Conservation (phyloP, 805 yeast species). For the Yarrowia sp. region DNA sequence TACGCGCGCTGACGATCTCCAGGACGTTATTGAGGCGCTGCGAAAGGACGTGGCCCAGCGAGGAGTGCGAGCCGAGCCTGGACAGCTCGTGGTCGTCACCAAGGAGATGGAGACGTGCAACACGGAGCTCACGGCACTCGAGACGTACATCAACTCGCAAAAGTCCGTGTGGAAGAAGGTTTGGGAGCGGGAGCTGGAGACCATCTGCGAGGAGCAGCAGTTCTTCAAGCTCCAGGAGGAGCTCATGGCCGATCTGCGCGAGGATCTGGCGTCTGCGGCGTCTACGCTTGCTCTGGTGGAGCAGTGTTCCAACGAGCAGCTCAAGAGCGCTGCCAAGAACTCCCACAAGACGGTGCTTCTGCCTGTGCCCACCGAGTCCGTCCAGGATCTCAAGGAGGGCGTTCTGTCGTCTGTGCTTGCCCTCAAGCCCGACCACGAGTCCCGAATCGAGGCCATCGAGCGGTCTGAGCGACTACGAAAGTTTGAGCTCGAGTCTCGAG, state of each 20-base stretch:
- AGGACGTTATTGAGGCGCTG: conserved; percentile 84
- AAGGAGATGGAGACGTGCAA: conserved; percentile 65
- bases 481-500: conserved; percentile 59
- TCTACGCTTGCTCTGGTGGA: conserved; percentile 83
- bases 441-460: conserved; percentile 82
- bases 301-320: conserved; percentile 75
- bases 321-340: conserved; percentile 44
- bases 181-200: conserved; percentile 89
- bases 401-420: conserved; percentile 76
- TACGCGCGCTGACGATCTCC: conserved; percentile 83
- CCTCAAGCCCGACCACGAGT: conserved; percentile 77
- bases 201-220: conserved; percentile 91
- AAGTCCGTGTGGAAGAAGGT: conserved; percentile 83
- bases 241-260: conserved; percentile 69
- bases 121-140: conserved; percentile 51
- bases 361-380: conserved; percentile 36
- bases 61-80: conserved; percentile 76
- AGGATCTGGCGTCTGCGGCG: conserved; percentile 73
- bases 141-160: conserved; percentile 62
- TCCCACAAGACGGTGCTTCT: conserved; percentile 39
- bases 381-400: conserved; percentile 52
- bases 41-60: conserved; percentile 89
- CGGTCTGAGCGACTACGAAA: conserved; percentile 80
- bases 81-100: conserved; percentile 64
- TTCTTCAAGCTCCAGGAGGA: conserved; percentile 88